These are phyloP conservation scores for Umbelopsis sp. DNA, from an alignment of 371 early-diverging fungal species.

Conservation along the genomic window DNA sequence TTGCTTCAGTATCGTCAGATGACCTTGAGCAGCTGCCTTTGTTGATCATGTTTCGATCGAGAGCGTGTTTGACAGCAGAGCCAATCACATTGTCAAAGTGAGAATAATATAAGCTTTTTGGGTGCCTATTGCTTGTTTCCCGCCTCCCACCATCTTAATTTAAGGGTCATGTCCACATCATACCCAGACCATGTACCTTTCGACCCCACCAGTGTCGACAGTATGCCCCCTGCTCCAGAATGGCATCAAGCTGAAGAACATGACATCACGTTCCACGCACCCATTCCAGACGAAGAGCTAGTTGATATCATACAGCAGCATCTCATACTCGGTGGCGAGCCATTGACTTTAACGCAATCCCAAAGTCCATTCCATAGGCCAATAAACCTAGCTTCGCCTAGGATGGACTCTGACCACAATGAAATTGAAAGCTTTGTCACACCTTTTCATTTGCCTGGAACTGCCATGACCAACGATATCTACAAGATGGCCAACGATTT, in stretches of 20 bases:
- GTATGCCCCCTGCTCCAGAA: constrained; percentile 14
- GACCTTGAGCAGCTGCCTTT: too few relatives aligned
- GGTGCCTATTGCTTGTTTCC: background rate
- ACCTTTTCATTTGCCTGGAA: constrained; percentile 50
- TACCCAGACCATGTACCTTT: background rate
- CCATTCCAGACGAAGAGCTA: constrained; percentile 7
- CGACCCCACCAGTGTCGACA: background rate
- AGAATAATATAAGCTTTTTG: background rate
- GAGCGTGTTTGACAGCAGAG: background rate
- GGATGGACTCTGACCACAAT: background rate
- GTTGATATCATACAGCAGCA: constrained; percentile 10
- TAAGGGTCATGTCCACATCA: constrained; percentile 1
- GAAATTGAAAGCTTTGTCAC: constrained; percentile 22
- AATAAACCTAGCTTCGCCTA: background rate
- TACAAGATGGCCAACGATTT: constrained; percentile 46
- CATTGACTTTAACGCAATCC: background rate
- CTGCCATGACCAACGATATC: constrained; percentile 52
- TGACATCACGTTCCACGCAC: background rate
- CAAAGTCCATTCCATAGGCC: background rate
- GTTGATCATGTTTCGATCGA: too few relatives aligned
- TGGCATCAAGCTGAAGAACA: background rate
- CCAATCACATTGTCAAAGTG: background rate
- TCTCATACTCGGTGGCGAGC: background rate
- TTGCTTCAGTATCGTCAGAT: too few relatives aligned
- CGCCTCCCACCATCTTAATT: too few relatives aligned